These are phyloP conservation scores for Epithele typhae DNA, from an alignment of 768 basidiomycete species.

Conservation along the genomic window DNA sequence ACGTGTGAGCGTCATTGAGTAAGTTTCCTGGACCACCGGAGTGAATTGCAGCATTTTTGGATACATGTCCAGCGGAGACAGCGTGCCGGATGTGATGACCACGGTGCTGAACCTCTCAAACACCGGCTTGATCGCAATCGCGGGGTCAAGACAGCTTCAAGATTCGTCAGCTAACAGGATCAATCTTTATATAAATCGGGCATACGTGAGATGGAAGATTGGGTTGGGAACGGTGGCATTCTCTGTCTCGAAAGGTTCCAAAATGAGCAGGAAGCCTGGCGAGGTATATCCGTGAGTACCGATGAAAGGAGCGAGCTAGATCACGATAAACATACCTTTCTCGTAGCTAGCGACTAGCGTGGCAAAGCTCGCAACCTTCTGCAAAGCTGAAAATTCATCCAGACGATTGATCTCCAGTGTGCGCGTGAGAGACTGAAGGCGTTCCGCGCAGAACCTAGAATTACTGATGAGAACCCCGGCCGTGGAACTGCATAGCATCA, in stretches of 20 bases:
- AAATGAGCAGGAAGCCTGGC: constrained; percentile 88
- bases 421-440: constrained; percentile 88
- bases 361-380: constrained; percentile 95
- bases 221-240: constrained; percentile 98
- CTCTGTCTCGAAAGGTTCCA: constrained; percentile 98
- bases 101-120: constrained; percentile 98
- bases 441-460: constrained; percentile 90
- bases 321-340: constrained; percentile 65
- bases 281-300: background rate
- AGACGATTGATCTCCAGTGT: constrained; percentile 86
- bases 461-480: background rate
- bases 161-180: background rate
- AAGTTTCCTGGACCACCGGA: constrained; percentile 94
- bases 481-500: constrained; percentile 2
- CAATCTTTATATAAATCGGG: background rate
- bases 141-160: constrained; percentile 90
- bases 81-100: constrained; percentile 97
- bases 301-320: background rate
- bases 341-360: constrained; percentile 98
- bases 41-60: constrained; percentile 99
- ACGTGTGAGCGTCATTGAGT: constrained; percentile 95
- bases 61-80: constrained; percentile 99
- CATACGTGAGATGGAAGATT: constrained; percentile 93
- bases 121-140: constrained; percentile 94
- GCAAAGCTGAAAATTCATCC: constrained; percentile 88